Conservation (phyloP, 306 rosid species). For the Alnus glutinosa region DNA sequence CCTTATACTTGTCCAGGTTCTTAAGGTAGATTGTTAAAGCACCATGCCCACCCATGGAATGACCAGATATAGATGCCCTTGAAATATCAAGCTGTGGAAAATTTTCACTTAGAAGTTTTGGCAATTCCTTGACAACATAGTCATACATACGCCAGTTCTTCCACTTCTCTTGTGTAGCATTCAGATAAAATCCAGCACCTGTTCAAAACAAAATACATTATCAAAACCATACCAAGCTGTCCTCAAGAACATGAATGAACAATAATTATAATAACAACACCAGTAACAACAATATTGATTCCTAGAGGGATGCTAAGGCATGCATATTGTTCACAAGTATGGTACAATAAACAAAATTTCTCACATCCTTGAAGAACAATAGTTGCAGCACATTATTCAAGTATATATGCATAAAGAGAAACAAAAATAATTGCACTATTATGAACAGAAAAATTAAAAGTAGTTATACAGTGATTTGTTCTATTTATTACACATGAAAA, state of each 20-base stretch:
- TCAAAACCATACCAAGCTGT: not conserved
- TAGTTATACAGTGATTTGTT: not conserved
- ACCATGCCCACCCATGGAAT: constrained; percentile 99
- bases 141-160: constrained; percentile 98
- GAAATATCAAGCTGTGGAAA: constrained; percentile 81
- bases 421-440: not conserved
- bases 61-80: constrained; percentile 85
- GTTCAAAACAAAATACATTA: constrained; percentile 23
- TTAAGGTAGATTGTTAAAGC: constrained; percentile 85
- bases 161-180: constrained; percentile 96
- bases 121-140: constrained; percentile 86
- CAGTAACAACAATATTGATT: not conserved
- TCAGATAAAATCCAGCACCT: constrained; percentile 98
- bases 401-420: not conserved
- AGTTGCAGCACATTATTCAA: not conserved
- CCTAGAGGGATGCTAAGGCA: not conserved
- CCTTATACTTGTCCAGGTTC: constrained; percentile 89
- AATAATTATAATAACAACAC: not conserved
- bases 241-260: not conserved
- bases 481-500: not conserved
- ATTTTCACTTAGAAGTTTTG: constrained; percentile 66
- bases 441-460: not conserved
- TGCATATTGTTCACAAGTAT: not conserved
- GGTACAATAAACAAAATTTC: not conserved
- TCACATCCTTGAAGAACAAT: not conserved